Evolutionary conservation across 768 basidiomycete species (phyloP).

Genomic region (Lactarius quietus): DNA sequence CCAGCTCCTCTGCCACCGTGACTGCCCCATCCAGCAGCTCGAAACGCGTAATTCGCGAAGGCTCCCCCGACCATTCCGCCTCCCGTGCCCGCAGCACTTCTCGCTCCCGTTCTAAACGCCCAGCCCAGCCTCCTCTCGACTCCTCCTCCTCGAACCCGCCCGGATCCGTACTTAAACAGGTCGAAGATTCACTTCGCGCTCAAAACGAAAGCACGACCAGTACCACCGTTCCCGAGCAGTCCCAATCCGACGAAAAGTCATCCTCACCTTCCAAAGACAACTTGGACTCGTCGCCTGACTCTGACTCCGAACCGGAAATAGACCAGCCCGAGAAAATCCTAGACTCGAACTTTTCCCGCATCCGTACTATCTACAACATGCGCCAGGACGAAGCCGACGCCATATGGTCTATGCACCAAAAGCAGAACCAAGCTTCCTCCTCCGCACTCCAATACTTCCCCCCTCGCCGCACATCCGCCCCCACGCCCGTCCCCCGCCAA

Average conservation of each 20-base stretch:
- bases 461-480: not conserved
- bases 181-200: too few relatives aligned
- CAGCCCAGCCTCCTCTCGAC: not conserved
- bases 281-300: not conserved
- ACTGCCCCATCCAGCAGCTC: not conserved
- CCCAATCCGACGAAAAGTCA: too few relatives aligned
- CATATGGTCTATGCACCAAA: too few relatives aligned
- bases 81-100: not conserved
- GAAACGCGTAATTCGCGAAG: not conserved
- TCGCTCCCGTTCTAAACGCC: not conserved
- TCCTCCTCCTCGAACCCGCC: not conserved
- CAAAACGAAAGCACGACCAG: too few relatives aligned
- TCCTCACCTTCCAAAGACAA: not conserved
- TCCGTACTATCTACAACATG: too few relatives aligned
- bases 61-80: not conserved
- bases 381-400: too few relatives aligned
- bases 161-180: not conserved
- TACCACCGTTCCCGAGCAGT: too few relatives aligned
- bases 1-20: not conserved
- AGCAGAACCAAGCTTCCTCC: too few relatives aligned
- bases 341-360: too few relatives aligned
- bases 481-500: not conserved
- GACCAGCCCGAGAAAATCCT: too few relatives aligned
- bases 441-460: not conserved
- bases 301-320: too few relatives aligned